Conservation (phyloP, 2,329 filamentous ascomycete genomes). For the Botrytis squamosa region DNA sequence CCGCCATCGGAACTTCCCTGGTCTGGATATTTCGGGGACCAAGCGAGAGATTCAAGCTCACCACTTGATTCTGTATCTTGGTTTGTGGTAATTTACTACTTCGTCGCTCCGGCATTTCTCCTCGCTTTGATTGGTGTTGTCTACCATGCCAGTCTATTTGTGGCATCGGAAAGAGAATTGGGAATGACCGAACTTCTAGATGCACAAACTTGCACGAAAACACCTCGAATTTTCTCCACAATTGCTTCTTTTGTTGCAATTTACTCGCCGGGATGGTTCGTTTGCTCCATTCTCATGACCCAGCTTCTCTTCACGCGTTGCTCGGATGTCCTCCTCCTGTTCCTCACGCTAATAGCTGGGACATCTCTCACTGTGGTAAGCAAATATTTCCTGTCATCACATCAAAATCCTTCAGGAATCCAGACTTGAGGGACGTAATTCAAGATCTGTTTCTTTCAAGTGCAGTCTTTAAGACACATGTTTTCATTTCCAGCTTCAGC, state of each 20-base stretch:
- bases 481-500: background rate
- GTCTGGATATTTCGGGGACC: background rate
- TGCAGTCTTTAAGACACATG: background rate
- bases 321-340: background rate
- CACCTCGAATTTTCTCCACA: background rate
- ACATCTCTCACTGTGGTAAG: background rate
- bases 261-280: background rate
- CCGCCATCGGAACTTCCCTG: background rate
- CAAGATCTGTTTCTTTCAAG: background rate
- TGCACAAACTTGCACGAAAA: background rate
- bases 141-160: background rate
- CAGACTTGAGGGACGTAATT: background rate
- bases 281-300: background rate
- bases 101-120: background rate
- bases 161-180: background rate
- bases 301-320: background rate
- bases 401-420: background rate
- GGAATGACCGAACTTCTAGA: background rate
- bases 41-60: background rate
- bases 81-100: background rate
- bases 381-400: background rate
- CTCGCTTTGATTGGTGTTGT: background rate
- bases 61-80: background rate
- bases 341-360: background rate
- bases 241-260: background rate